Percentiles rank a stretch among this genome's conserved stretches.
Conservation (phyloP, 106 monocot genomes). For the Allium fistulosum region DNA sequence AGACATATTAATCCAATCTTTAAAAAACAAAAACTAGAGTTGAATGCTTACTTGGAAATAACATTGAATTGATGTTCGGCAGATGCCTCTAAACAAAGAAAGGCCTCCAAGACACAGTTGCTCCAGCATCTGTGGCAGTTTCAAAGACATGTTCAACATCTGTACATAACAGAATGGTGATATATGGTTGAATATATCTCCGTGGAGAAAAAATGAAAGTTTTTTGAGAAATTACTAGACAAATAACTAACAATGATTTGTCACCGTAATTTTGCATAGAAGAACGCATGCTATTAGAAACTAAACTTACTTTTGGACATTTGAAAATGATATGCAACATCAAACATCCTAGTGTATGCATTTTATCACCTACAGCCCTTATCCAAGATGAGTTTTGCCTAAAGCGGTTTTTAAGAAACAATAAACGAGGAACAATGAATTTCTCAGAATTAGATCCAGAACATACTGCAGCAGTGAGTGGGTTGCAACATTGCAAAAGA, state of each 20-base stretch:
- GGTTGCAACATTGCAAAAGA: conserved; percentile 47
- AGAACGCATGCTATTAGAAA: neutral
- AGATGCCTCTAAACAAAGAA: conserved; percentile 48
- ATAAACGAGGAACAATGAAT: conserved; percentile 54
- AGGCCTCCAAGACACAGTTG: conserved; percentile 41
- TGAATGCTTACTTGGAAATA: conserved; percentile 4
- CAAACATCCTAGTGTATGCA: conserved; percentile 81
- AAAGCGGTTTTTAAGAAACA: conserved; percentile 71
- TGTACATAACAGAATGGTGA: conserved; percentile 33
- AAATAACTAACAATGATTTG: neutral
- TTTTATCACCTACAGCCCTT: conserved; percentile 67
- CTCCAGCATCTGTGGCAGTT: conserved; percentile 57
- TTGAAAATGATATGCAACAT: conserved; percentile 82
- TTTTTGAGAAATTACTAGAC: neutral
- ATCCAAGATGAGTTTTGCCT: conserved; percentile 53
- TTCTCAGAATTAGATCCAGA: conserved; percentile 33
- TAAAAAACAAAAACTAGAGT: neutral
- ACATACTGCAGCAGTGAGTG: conserved; percentile 50
- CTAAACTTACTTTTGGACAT: conserved; percentile 53
- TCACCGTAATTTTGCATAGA: too few species aligned
- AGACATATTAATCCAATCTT: too few species aligned
- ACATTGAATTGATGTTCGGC: conserved; percentile 22
- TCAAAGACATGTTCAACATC: conserved; percentile 29
- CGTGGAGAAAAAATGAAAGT: conserved; percentile 3
- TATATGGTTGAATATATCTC: conserved; percentile 28